A percentile compares a stretch with the other conserved stretches of the same genome.
These are phyloP conservation scores for Macrolepiota dolichaula DNA, from an alignment of 768 basidiomycete species.

Conservation along the genomic window DNA sequence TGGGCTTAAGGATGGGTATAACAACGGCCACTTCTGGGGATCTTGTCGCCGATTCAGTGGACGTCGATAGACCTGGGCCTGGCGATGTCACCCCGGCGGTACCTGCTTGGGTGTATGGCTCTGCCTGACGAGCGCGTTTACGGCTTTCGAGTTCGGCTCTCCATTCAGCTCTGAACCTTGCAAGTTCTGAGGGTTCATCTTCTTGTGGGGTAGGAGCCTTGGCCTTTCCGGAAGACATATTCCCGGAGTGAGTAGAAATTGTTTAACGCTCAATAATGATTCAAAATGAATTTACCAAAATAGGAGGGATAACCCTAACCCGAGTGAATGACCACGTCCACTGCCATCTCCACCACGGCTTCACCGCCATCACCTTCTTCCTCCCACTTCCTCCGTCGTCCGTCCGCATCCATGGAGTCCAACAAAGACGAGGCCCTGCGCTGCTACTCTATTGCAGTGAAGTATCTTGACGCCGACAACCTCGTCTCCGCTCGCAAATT, in stretches of 20 bases:
- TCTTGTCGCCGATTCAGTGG: slow-evolving; percentile 5
- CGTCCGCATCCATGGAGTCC: slow-evolving; percentile 56
- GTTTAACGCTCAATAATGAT: background rate
- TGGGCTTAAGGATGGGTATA: background rate
- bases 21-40: slow-evolving; percentile 1
- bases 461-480: slow-evolving; percentile 70
- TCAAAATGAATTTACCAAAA: background rate
- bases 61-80: slow-evolving; percentile 3
- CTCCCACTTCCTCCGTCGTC: slow-evolving; percentile 2
- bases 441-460: slow-evolving; percentile 76
- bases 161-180: slow-evolving; percentile 72
- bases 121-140: slow-evolving; percentile 17
- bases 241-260: background rate
- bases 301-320: slow-evolving; percentile 16
- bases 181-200: slow-evolving; percentile 60
- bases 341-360: slow-evolving; percentile 6
- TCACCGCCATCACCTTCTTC: background rate
- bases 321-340: slow-evolving; percentile 8
- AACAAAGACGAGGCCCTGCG: slow-evolving; percentile 90
- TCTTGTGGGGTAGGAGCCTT: slow-evolving; percentile 16
- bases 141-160: slow-evolving; percentile 54
- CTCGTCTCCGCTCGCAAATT: slow-evolving; percentile 81
- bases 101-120: background rate
- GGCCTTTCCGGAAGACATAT: slow-evolving; percentile 2
- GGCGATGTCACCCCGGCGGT: slow-evolving; percentile 8